Percentiles rank a stretch among this genome's conserved stretches.
Evolutionary conservation across 306 rosid genomes (phyloP).

Genomic region (Inga laurina): DNA sequence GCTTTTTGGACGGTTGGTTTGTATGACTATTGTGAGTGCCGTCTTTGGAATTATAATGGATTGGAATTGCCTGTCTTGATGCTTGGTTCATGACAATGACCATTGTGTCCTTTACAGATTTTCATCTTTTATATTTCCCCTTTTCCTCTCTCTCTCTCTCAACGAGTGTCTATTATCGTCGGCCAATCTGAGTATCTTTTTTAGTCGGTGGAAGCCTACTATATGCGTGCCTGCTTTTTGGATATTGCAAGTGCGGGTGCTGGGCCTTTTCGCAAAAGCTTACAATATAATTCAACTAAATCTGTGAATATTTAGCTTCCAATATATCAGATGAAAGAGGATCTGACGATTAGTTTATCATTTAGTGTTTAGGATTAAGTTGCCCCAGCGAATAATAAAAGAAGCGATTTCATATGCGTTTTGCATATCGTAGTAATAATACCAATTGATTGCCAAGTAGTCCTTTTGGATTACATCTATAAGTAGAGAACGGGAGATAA

Average conservation of each 20-base stretch:
- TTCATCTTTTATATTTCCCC: neutral
- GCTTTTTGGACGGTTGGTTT: neutral
- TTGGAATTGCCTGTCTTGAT: neutral
- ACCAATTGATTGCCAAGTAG: neutral
- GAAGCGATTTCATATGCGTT: neutral
- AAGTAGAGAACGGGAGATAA: neutral
- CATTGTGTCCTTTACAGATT: constrained; percentile 29
- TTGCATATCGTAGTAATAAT: neutral
- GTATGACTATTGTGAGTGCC: constrained; percentile 37
- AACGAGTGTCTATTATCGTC: neutral
- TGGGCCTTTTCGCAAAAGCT: neutral
- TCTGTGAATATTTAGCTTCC: neutral
- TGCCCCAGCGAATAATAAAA: neutral
- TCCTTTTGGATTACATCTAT: neutral
- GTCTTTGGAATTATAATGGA: constrained; percentile 5
- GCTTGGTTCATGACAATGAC: constrained; percentile 9
- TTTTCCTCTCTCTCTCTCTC: neutral
- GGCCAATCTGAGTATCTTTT: neutral
- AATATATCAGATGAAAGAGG: neutral
- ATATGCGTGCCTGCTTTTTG: neutral
- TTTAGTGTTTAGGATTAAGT: neutral
- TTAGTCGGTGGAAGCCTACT: constrained; percentile 13
- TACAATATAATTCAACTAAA: neutral
- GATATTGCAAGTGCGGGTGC: neutral
- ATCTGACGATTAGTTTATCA: neutral